Evolutionary conservation across 768 basidiomycete genomes (phyloP).

Genomic region (Lentinus brumalis): DNA sequence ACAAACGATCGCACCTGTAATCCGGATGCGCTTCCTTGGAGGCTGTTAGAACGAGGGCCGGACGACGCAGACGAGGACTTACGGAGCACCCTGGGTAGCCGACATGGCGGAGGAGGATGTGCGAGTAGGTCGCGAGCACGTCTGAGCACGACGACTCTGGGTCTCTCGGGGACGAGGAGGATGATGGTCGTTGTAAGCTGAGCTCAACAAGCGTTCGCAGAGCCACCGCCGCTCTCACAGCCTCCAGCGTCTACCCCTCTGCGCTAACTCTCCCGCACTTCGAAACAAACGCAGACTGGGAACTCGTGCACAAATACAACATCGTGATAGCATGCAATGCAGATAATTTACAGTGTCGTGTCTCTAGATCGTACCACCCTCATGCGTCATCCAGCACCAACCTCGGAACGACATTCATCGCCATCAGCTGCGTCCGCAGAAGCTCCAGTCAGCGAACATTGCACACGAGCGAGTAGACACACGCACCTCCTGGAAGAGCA

Average conservation of each 20-base stretch:
- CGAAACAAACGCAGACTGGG: too few species aligned
- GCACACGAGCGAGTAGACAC: background rate
- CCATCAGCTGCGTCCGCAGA: constrained; percentile 20
- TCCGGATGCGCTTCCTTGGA: constrained; percentile 69
- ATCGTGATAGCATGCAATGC: too few species aligned
- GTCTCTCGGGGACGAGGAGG: background rate
- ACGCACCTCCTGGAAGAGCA: constrained; percentile 86
- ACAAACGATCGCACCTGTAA: constrained; percentile 57
- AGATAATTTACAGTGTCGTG: too few species aligned
- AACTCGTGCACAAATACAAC: too few species aligned
- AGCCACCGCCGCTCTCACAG: constrained; percentile 9
- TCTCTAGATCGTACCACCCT: background rate
- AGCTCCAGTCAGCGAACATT: background rate
- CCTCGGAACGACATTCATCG: constrained; percentile 29
- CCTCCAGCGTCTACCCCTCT: constrained; percentile 2
- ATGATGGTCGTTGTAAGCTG: background rate
- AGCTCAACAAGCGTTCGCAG: background rate
- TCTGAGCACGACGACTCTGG: too few species aligned
- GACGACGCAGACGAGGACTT: constrained; percentile 11
- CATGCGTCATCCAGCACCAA: constrained; percentile 28
- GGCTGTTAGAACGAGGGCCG: background rate
- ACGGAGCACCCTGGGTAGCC: constrained; percentile 31
- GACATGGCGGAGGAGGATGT: constrained; percentile 25
- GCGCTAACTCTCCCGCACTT: too few species aligned
- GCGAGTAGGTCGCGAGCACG: too few species aligned